These are phyloP conservation scores for Aspergillus asperescens DNA, from an alignment of 495 filamentous ascomycete genomes.

Conservation along the genomic window DNA sequence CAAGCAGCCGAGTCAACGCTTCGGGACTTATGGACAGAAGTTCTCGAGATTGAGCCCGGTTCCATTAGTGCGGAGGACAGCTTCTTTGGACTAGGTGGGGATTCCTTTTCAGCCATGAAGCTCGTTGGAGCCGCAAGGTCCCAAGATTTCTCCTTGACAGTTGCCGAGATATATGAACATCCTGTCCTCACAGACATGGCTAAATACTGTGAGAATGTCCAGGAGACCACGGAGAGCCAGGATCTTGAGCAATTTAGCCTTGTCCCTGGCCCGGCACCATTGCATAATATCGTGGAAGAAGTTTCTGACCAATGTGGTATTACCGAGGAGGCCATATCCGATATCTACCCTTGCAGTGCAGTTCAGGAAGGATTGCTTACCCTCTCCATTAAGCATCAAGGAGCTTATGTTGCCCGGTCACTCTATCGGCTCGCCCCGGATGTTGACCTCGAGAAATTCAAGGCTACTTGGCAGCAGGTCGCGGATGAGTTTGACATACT, in stretches of 20 bases:
- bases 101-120: slow-evolving; percentile 53
- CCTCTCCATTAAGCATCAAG: slow-evolving; percentile 49
- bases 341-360: slow-evolving; percentile 65
- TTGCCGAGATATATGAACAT: slow-evolving; percentile 46
- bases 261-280: slow-evolving; percentile 24
- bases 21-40: slow-evolving; percentile 20
- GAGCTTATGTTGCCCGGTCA: slow-evolving; percentile 50
- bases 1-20: slow-evolving; percentile 32
- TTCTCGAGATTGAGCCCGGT: slow-evolving; percentile 36
- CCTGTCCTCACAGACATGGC: slow-evolving; percentile 47
- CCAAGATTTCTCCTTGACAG: slow-evolving; percentile 41
- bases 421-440: slow-evolving; percentile 39
- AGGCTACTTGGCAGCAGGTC: slow-evolving; percentile 48
- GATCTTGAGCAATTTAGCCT: slow-evolving; percentile 43
- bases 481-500: slow-evolving; percentile 48
- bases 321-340: slow-evolving; percentile 33
- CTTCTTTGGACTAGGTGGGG: slow-evolving; percentile 52
- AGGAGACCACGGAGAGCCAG: slow-evolving; percentile 2
- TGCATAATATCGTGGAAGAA: slow-evolving; percentile 38
- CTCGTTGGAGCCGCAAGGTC: slow-evolving; percentile 45
- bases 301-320: slow-evolving; percentile 41
- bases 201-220: slow-evolving; percentile 21
- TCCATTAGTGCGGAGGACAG: slow-evolving; percentile 42
- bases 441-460: slow-evolving; percentile 46
- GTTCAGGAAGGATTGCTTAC: slow-evolving; percentile 67